These are phyloP conservation scores for Passalora sequoiae DNA, from an alignment of 2,329 filamentous ascomycete species.

Conservation along the genomic window DNA sequence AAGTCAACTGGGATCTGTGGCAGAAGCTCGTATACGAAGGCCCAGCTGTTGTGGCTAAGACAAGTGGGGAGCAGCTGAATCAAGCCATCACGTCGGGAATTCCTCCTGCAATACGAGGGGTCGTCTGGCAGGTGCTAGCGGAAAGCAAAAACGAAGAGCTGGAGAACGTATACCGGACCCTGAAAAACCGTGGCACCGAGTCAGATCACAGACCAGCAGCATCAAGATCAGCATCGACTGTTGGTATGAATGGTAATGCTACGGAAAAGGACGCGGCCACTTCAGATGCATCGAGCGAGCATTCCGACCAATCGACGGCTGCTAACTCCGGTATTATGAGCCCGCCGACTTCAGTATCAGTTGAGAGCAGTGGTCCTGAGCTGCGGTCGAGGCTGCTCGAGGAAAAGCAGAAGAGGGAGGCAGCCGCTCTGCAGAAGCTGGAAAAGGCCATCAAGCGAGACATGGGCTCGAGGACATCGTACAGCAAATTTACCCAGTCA, in stretches of 20 bases:
- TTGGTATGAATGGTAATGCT: conserved; percentile 49
- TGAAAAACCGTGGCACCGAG: conserved; percentile 73
- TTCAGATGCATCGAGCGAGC: conserved; percentile 80
- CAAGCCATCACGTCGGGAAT: conserved; percentile 89
- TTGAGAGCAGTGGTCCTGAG: conserved; percentile 43
- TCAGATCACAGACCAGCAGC: conserved; percentile 50
- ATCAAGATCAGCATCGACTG: conserved; percentile 21
- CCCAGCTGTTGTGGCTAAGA: conserved; percentile 77
- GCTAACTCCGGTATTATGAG: conserved; percentile 45
- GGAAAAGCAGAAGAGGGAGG: conserved; percentile 72
- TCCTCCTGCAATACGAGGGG: conserved; percentile 89
- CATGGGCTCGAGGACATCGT: conserved; percentile 86
- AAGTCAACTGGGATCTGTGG: conserved; percentile 99
- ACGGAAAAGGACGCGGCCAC: conserved; percentile 54
- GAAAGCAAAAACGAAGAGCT: conserved; percentile 92
- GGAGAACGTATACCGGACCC: conserved; percentile 77
- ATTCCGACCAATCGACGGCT: conserved; percentile 67
- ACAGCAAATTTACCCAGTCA: conserved; percentile 89
- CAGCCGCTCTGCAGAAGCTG: conserved; percentile 67
- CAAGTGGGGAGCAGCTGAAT: conserved; percentile 84
- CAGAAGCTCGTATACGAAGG: conserved; percentile 94
- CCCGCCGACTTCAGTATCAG: conserved; percentile 28
- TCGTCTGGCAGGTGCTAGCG: conserved; percentile 96
- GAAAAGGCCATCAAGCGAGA: conserved; percentile 91
- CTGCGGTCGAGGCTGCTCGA: conserved; percentile 59